A percentile compares a stretch with the other conserved stretches of the same genome.
These are phyloP conservation scores for Schizosaccharomyces japonicus DNA, from an alignment of 805 yeast genomes.

Conservation along the genomic window DNA sequence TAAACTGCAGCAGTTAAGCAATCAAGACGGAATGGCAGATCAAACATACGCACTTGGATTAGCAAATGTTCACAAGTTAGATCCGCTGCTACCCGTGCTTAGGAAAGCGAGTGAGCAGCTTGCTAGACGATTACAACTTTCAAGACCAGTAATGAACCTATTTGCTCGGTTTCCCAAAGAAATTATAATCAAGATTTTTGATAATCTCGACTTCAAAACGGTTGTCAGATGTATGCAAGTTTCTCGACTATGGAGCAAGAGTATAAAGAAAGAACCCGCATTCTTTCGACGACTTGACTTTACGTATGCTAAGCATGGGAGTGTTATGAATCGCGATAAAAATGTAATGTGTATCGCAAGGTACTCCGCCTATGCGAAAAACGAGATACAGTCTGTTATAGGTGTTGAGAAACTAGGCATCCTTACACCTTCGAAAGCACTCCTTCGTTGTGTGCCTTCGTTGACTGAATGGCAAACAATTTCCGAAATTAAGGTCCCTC, in stretches of 20 bases:
- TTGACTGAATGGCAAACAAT: background rate
- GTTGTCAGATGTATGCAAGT: background rate
- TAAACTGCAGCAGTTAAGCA: background rate
- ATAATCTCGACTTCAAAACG: background rate
- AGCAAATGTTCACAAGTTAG: conserved; percentile 1
- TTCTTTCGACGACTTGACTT: background rate
- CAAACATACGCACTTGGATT: background rate
- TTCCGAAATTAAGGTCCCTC: background rate
- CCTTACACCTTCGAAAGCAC: background rate
- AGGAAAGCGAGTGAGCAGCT: background rate
- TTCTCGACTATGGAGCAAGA: background rate
- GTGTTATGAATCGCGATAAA: background rate
- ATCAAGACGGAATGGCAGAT: background rate
- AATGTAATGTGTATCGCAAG: background rate
- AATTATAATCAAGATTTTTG: background rate
- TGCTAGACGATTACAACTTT: background rate
- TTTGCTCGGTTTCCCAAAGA: background rate
- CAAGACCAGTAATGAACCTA: background rate
- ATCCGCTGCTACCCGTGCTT: background rate
- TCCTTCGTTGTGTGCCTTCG: background rate
- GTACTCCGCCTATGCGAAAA: background rate
- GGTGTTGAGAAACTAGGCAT: background rate
- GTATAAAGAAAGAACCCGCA: background rate
- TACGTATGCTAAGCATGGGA: background rate
- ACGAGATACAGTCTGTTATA: background rate